Percentiles rank a stretch among this genome's conserved stretches.
phyloP scores from a whole-genome alignment of 768 basidiomycete species.

The Mycena galericulata region DNA sequence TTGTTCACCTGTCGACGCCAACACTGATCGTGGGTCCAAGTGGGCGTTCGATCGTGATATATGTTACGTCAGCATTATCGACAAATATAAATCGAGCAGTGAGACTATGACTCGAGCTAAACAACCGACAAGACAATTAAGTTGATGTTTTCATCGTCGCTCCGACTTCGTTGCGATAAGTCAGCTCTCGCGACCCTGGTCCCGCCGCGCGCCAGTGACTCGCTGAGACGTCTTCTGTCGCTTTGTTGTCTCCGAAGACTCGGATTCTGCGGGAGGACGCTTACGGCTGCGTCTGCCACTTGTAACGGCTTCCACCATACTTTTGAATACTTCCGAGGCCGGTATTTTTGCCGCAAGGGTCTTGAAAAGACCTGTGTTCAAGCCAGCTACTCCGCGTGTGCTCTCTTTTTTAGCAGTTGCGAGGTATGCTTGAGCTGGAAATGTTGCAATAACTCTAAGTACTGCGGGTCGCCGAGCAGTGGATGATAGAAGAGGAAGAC shows the following conservation, averaged over 20 bases:
- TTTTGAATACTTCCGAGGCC: neutral
- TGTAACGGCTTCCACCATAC: neutral
- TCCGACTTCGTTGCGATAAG: too few relatives aligned
- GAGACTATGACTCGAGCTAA: too few relatives aligned
- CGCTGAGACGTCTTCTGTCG: neutral
- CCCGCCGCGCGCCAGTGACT: too few relatives aligned
- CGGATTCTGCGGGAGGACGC: neutral
- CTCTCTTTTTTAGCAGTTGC: neutral
- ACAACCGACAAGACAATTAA: too few relatives aligned
- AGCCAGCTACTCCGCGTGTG: neutral
- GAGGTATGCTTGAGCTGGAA: neutral
- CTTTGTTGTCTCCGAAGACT: neutral
- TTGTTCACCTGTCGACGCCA: neutral
- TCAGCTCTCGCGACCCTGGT: neutral
- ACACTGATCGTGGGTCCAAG: neutral
- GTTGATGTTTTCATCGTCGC: too few relatives aligned
- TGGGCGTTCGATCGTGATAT: neutral
- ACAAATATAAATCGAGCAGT: too few relatives aligned
- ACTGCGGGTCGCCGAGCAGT: neutral
- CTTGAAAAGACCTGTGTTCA: neutral
- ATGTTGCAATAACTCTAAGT: slow-evolving; percentile 4
- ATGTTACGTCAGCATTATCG: too few relatives aligned
- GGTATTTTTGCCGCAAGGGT: neutral
- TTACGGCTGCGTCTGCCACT: neutral
- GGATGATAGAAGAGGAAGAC: neutral